These are phyloP conservation scores for Cetraspora pellucida DNA, from an alignment of 192 early-diverging fungal species.

Conservation along the genomic window DNA sequence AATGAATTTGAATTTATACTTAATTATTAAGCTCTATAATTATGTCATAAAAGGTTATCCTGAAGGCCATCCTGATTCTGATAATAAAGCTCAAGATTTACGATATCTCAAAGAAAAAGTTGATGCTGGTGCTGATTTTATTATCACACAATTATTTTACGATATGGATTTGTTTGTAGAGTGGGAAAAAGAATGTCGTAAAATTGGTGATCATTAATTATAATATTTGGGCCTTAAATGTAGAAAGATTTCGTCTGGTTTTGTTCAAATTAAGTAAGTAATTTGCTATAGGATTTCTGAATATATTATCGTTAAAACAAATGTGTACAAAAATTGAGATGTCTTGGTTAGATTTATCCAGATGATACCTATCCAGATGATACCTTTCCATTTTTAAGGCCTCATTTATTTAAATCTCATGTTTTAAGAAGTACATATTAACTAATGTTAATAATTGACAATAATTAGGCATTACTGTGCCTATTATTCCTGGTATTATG, in stretches of 20 bases:
- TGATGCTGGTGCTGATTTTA: conserved; percentile 90
- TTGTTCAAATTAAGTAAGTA: too few relatives aligned
- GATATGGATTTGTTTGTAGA: conserved; percentile 76
- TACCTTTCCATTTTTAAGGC: too few relatives aligned
- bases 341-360: too few relatives aligned
- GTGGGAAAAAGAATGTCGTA: conserved; percentile 78
- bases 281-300: too few relatives aligned
- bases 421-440: background rate
- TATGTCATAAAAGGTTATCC: conserved; percentile 60
- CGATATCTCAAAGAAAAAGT: conserved; percentile 82
- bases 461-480: conserved; percentile 42
- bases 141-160: conserved; percentile 96
- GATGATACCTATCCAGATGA: too few relatives aligned
- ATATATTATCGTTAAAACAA: too few relatives aligned
- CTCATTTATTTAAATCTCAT: background rate
- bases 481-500: conserved; percentile 92
- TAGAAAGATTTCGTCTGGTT: too few relatives aligned
- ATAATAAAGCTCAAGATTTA: conserved; percentile 74
- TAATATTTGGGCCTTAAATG: background rate
- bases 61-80: conserved; percentile 87
- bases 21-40: background rate
- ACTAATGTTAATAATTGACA: background rate
- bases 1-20: background rate
- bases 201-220: conserved; percentile 55
- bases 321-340: too few relatives aligned